Percentiles rank a stretch among this genome's conserved stretches.
Evolutionary conservation across 257 asterid species (phyloP).

Genomic region (Parsonsia alboflavescens): DNA sequence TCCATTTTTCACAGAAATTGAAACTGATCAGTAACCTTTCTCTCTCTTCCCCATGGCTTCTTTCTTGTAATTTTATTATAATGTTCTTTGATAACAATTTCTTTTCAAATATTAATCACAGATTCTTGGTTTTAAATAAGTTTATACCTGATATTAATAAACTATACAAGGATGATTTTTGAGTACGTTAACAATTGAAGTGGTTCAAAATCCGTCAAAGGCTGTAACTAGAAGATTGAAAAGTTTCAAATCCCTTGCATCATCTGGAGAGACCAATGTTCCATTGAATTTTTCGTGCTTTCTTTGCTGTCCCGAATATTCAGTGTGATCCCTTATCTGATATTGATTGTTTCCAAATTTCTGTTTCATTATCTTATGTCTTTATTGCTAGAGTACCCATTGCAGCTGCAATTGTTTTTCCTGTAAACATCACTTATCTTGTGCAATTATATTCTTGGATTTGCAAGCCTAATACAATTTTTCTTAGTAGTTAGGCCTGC

Average conservation of each 20-base stretch:
- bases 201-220: not conserved
- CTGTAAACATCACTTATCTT: not conserved
- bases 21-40: not conserved
- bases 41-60: not conserved
- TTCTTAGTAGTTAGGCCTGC: not conserved
- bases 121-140: not conserved
- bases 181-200: not conserved
- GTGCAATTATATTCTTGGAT: not conserved
- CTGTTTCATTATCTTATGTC: not conserved
- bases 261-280: not conserved
- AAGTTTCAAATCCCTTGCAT: not conserved
- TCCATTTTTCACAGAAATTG: not conserved
- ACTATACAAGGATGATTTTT: too few species aligned
- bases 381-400: not conserved
- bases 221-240: not conserved
- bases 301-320: not conserved
- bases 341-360: not conserved
- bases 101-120: not conserved
- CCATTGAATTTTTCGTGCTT: not conserved
- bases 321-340: not conserved
- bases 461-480: not conserved
- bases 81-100: not conserved
- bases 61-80: not conserved
- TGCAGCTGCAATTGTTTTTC: not conserved
- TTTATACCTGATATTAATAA: not conserved